phyloP scores from a whole-genome alignment of 176 grass and related monocot species.

The Coix lacrymajobi region DNA sequence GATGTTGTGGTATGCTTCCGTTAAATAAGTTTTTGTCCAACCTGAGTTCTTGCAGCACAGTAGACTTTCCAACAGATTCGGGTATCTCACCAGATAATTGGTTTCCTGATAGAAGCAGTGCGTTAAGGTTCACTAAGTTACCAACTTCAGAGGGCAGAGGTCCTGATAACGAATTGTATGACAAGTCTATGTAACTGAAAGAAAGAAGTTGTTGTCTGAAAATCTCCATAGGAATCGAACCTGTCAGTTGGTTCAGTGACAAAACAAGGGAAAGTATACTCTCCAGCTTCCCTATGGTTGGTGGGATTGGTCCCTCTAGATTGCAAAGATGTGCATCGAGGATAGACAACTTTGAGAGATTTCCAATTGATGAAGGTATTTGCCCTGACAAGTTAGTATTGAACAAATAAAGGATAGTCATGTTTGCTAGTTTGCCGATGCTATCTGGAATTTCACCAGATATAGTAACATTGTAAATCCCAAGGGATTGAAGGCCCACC shows the following conservation, averaged over 20 bases:
- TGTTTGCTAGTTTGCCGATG: not conserved
- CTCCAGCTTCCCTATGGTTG: constrained; percentile 8
- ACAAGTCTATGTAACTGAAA: not conserved
- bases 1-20: constrained; percentile 18
- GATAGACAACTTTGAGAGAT: not conserved
- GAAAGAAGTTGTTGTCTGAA: not conserved
- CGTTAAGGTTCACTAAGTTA: not conserved
- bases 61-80: not conserved
- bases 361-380: not conserved
- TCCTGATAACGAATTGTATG: constrained; percentile 6
- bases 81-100: constrained; percentile 28
- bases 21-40: constrained; percentile 37
- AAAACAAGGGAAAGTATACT: not conserved
- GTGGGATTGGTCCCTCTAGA: not conserved
- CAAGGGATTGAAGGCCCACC: not conserved
- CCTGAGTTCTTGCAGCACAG: not conserved
- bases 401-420: not conserved
- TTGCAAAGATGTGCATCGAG: not conserved
- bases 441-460: not conserved
- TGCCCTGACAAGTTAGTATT: not conserved
- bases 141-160: constrained; percentile 14
- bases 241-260: not conserved
- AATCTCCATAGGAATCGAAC: not conserved
- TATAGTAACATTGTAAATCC: not conserved
- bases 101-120: constrained; percentile 14